Conservation (phyloP, 192 early-diverging fungal genomes). For the Helicostylum pulchrum region DNA sequence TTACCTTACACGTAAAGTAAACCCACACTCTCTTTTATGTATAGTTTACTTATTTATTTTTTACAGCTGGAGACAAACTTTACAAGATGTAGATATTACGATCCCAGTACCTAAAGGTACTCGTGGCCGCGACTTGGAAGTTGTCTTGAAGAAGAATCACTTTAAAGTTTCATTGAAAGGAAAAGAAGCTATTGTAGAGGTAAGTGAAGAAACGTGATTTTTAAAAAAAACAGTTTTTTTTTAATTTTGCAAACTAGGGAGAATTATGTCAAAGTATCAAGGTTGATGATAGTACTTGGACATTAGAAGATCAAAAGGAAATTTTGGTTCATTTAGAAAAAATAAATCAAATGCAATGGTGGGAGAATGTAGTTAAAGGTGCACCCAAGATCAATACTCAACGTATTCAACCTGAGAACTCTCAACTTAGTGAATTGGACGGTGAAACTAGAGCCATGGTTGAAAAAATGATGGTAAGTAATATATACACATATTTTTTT, state of each 20-base stretch:
- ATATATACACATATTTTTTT: neutral
- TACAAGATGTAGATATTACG: constrained; percentile 77
- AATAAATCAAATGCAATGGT: constrained; percentile 79
- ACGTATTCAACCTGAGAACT: constrained; percentile 88
- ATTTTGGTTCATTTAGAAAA: constrained; percentile 83
- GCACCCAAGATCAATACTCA: constrained; percentile 86
- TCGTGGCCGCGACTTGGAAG: constrained; percentile 58
- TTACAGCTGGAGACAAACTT: constrained; percentile 72
- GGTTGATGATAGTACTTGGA: constrained; percentile 82
- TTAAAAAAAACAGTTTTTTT: neutral
- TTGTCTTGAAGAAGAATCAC: constrained; percentile 63
- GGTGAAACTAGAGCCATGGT: constrained; percentile 90
- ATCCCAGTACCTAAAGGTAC: constrained; percentile 73
- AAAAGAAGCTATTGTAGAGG: constrained; percentile 68
- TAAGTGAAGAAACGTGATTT: constrained; percentile 23
- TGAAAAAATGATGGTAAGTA: constrained; percentile 90
- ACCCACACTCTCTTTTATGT: neutral
- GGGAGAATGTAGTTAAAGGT: constrained; percentile 80
- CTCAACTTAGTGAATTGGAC: constrained; percentile 80
- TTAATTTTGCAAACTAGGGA: constrained; percentile 42
- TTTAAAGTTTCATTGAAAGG: constrained; percentile 71
- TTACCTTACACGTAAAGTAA: constrained; percentile 32
- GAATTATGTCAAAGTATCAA: constrained; percentile 65
- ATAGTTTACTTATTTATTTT: neutral
- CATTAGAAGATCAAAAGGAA: constrained; percentile 65